Percentiles rank a stretch among this genome's conserved stretches.
phyloP scores from a whole-genome alignment of 2,329 filamentous ascomycete genomes.

The Colletotrichum endophyticum region DNA sequence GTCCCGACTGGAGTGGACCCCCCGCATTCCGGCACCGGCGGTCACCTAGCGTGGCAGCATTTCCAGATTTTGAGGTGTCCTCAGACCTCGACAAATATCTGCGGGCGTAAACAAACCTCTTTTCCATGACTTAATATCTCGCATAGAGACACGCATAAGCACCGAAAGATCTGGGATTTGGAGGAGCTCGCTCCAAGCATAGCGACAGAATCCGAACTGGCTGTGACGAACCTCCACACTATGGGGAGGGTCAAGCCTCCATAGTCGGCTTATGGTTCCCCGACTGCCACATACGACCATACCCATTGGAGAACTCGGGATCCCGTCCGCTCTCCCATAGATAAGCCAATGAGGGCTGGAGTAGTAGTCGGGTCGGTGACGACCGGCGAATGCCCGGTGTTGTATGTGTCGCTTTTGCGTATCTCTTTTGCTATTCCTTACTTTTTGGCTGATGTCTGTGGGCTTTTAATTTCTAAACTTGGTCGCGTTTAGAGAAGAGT shows the following conservation, averaged over 20 bases:
- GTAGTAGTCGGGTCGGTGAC: too few species aligned
- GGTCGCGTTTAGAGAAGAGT: background rate
- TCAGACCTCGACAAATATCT: background rate
- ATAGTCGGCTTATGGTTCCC: too few species aligned
- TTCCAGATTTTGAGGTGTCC: background rate
- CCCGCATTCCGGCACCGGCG: background rate
- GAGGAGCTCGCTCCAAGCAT: background rate
- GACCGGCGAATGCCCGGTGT: background rate
- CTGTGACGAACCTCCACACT: too few species aligned
- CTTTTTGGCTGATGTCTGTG: too few species aligned
- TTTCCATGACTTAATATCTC: background rate
- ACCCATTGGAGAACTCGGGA: background rate
- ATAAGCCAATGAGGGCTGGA: background rate
- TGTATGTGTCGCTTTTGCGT: too few species aligned
- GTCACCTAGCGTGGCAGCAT: background rate
- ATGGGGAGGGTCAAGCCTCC: too few species aligned
- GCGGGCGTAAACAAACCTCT: background rate
- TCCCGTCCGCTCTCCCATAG: background rate
- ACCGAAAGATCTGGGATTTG: fast-evolving
- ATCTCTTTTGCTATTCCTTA: background rate
- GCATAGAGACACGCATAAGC: fast-evolving
- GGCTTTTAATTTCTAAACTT: background rate
- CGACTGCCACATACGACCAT: background rate
- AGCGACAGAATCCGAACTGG: background rate
- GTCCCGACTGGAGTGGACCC: background rate